Evolutionary conservation across 1,284 basidiomycete species (phyloP).

Genomic region (Pseudozyma tsukubaensis): DNA sequence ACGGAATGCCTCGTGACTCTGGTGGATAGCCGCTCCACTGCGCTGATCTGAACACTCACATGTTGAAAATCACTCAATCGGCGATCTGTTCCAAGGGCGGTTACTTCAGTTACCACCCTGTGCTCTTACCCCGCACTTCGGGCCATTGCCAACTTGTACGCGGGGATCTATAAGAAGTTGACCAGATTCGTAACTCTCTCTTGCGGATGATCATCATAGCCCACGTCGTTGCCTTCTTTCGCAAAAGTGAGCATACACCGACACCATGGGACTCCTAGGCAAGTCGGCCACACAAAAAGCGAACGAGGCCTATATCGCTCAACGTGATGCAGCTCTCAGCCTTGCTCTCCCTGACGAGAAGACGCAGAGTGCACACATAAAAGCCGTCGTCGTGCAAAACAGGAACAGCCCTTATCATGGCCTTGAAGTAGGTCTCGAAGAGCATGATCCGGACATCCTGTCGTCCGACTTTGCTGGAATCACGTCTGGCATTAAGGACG

Average conservation of each 20-base stretch:
- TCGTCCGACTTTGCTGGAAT: slow-evolving; percentile 49
- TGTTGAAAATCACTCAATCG: background rate
- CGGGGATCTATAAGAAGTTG: background rate
- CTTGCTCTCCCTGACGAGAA: slow-evolving; percentile 17
- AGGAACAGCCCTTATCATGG: slow-evolving; percentile 14
- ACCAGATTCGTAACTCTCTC: background rate
- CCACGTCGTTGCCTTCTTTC: too few relatives aligned
- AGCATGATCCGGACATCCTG: slow-evolving; percentile 54
- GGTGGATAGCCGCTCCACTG: background rate
- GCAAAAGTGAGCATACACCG: background rate
- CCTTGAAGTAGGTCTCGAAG: slow-evolving; percentile 17
- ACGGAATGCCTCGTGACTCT: too few relatives aligned
- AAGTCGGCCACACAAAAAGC: slow-evolving; percentile 28
- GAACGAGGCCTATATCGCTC: slow-evolving; percentile 26
- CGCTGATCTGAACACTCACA: background rate
- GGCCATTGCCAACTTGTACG: background rate
- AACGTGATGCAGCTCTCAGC: slow-evolving; percentile 25
- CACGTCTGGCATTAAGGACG: slow-evolving; percentile 45
- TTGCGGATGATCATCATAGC: too few relatives aligned
- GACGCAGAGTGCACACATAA: background rate
- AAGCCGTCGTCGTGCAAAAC: slow-evolving; percentile 12
- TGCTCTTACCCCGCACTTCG: background rate
- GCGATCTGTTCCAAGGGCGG: too few relatives aligned
- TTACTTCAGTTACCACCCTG: too few relatives aligned
- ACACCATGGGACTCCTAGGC: slow-evolving; percentile 16